These are phyloP conservation scores for Paralagenidium karlingii DNA, from an alignment of 352 stramenopile species.

Conservation along the genomic window DNA sequence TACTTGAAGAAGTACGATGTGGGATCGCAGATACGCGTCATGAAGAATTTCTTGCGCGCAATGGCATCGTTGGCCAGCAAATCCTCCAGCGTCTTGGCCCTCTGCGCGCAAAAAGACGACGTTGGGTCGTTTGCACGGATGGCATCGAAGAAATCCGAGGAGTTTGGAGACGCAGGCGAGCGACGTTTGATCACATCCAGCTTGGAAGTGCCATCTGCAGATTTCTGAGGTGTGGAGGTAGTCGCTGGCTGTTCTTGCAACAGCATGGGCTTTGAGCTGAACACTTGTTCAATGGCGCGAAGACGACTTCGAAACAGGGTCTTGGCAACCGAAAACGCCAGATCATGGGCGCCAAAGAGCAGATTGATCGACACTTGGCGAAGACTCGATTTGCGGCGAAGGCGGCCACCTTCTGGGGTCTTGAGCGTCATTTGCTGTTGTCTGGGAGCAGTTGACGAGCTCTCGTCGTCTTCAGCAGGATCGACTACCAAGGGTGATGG, in stretches of 20 bases:
- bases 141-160: constrained; percentile 64
- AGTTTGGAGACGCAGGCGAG: constrained; percentile 20
- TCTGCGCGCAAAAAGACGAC: constrained; percentile 69
- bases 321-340: constrained; percentile 57
- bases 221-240: not conserved
- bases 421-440: not conserved
- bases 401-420: not conserved
- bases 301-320: constrained; percentile 59
- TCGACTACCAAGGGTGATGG: constrained; percentile 13
- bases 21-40: constrained; percentile 73
- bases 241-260: constrained; percentile 18
- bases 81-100: constrained; percentile 65
- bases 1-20: constrained; percentile 88
- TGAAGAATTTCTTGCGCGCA: constrained; percentile 64
- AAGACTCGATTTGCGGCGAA: constrained; percentile 19
- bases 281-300: constrained; percentile 49
- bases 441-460: not conserved
- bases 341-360: constrained; percentile 58
- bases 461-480: not conserved
- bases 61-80: constrained; percentile 48
- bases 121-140: constrained; percentile 72
- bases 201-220: constrained; percentile 13
- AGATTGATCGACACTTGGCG: constrained; percentile 63
- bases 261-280: too few species aligned
- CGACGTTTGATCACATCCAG: constrained; percentile 66